Evolutionary conservation across 1,139 yeast species (phyloP).

Genomic region (Ogataea hybrid): DNA sequence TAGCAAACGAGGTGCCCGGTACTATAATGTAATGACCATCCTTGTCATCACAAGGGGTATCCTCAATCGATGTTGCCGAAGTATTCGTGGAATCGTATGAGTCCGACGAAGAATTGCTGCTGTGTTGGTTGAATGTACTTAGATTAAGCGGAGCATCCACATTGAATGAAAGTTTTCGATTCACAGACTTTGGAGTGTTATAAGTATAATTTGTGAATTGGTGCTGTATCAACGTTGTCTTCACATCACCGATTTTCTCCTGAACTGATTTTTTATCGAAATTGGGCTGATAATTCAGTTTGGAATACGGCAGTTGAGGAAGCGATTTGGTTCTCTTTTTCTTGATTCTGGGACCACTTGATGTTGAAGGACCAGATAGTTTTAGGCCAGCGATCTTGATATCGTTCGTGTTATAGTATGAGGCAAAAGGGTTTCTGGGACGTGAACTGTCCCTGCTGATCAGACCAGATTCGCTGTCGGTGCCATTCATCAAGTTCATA

Average conservation of each 20-base stretch:
- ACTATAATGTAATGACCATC: constrained; percentile 82
- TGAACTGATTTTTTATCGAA: constrained; percentile 30
- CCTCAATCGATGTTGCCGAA: constrained; percentile 23
- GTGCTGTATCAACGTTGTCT: constrained; percentile 35
- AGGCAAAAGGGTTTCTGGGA: constrained; percentile 12
- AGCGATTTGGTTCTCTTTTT: constrained; percentile 57
- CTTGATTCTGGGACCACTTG: constrained; percentile 13
- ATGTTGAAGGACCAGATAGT: constrained; percentile 11
- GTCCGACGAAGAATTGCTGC: constrained; percentile 20
- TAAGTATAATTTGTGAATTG: constrained; percentile 23
- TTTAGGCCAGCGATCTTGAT: constrained; percentile 16
- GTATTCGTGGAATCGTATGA: constrained; percentile 23
- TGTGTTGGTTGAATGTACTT: constrained; percentile 7
- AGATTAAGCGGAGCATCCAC: constrained; percentile 5
- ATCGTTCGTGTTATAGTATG: constrained; percentile 14
- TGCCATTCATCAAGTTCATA: constrained; percentile 11
- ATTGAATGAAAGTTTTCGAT: constrained; percentile 13
- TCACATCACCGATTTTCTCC: constrained; percentile 38
- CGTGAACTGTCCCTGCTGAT: constrained; percentile 7
- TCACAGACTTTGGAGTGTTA: constrained; percentile 8
- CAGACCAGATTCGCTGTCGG: constrained; percentile 8
- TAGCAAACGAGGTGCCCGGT: constrained; percentile 59
- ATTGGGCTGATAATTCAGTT: constrained; percentile 32
- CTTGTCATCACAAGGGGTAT: constrained; percentile 55
- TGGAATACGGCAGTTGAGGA: constrained; percentile 64